Base-by-base conservation (phyloP, 2,329 filamentous ascomycete genomes). In the Aspergillus pseudoviridinutans region DNA sequence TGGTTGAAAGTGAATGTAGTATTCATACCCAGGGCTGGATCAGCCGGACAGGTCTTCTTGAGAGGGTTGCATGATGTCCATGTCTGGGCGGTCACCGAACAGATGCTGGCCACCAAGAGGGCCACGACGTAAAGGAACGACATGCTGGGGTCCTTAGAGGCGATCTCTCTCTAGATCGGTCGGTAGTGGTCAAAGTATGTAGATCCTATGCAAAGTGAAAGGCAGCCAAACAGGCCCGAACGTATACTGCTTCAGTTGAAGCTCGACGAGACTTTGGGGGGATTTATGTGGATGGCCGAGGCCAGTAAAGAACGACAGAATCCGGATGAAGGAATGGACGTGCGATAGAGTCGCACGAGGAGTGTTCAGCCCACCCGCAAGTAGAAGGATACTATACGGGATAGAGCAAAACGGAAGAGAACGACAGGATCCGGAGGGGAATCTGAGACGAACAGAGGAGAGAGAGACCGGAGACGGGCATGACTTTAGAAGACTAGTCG, bases 61-160 rank as follows among this genome's bases (percentile, higher is more conserved):
- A 88, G 80, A 4, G 93, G 92, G 69, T 95, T 87, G 79, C 92
- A 97, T 46, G 81, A 73, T 7, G 90, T 91, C 56, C 76, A 85
- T 32, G 92, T 91, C 74, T 97, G 93, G 51, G 88, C 91, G 24
- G 63, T 53, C 29, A 69, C 72, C 7, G 66, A 66, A 50, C 61
- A 62, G 54, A 71, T 61, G 49, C 70, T 56, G 55, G 66, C 66
- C 53, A 67, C 61, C 49, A 71, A 49, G n/a, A 71, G 58, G 58
- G 67, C 66, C 24, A 71, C 35, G 7, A 64, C 54, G 20, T 63
- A 63, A 58, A 71, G 58, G 56, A 64, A 53, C 5, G 59, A 64
- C 70, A 72, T 72, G 51, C n/a, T 61, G 52, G n/a, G 12, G 12
- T 22, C 5, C 5, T 35, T 17, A 17, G 46, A 38, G 35, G 50